Evolutionary conservation across 1,139 yeast species (phyloP), one percentile per base, ranked within the genome.

Genomic region (Lodderomyces metapsilosis): DNA sequence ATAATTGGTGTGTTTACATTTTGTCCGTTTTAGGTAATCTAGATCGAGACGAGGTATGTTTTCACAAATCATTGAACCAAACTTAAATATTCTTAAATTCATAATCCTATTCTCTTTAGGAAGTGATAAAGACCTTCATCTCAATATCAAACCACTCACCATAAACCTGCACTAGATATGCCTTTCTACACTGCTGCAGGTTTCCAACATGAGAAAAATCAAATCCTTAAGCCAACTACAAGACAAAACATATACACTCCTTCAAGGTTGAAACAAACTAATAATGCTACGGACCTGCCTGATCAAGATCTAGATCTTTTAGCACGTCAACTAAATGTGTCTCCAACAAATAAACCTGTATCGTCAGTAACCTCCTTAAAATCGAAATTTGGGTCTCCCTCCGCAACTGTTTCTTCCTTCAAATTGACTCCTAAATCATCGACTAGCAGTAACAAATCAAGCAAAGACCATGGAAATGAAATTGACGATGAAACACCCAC

Each of bases 391-490:
- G 76, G 70, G 43, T 62, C 75, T 0, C 74, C 75, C 2, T 69
- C 75, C 8, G 77, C 70, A 0, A 72, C 76, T 0, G 71, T 72
- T 2, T 64, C 73, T 1, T 64, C 74, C 2, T 72, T 72, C 54
- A 71, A 70, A 50, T 46, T 51, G 10, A 56, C 61, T 9, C 65
- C 70, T 44, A 58, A 51, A 38, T 49, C 59, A 9, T 50, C 32
- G 3, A 34, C 28, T 5, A 34, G 33, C 25, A 17, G 23, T 13
- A 25, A 25, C 31, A 50, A 55, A 34, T 47, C 57, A 4, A 36
- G 50, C 49, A 16, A 55, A 56, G n/a, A 43, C 48, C 17, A 46
- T 53, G 35, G 52, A 50, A 20, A 33, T 33, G 12, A 15, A 15
- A 51, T 47, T 13, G 42, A 49, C 10, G 52, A 48, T 10, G 61